Evolutionary conservation across 768 basidiomycete genomes (phyloP), one percentile per base, ranked within the genome.

Genomic region (Suillus subalutaceus): DNA sequence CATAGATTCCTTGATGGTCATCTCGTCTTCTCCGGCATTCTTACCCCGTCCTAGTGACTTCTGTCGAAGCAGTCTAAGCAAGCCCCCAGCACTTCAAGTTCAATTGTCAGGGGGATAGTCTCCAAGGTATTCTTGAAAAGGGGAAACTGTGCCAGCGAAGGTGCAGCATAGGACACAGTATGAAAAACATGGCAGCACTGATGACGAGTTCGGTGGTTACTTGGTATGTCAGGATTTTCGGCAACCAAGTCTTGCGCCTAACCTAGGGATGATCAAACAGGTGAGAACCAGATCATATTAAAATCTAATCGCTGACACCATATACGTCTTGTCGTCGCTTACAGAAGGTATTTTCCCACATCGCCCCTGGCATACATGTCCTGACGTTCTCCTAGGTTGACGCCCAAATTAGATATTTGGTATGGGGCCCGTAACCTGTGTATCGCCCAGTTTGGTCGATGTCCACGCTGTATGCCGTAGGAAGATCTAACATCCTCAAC

Each of bases 11-110:
- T 91, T 87, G 70, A 94, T 88, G 63, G 86, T 83, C 74, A 83
- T 85, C 69, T 91, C 78, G 81, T 94, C 91, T 72, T 90, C 87
- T 40, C 84, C 85, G 0, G 92, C 92, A 80, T 92, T 93, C 81
- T 84, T 87, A 46, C 83, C 86, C 70, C 90, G 84, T 67, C 88
- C 88, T 52, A 86, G 70, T 9, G 86, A 83, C 72, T 79, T 81
- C 69, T 84, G 79, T 71, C 81, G 85, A 62, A 89, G 77, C 61
- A 79, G 67, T 66, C 75, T 79, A 57, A 94, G 85, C 74, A 90
- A 53, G 80, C 72, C 50, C 88, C 85, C 30, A 93, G 82, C 32
- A 76, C 71, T 65, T 91, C 87, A 59, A 93, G 86, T 55, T 94
- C 93, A 62, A 90, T 88, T 16, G 86, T 85, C 30, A 88, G 82